These are phyloP conservation scores for Xerocomus amazonicus DNA, from an alignment of 1,284 basidiomycete genomes.

Conservation along the genomic window DNA sequence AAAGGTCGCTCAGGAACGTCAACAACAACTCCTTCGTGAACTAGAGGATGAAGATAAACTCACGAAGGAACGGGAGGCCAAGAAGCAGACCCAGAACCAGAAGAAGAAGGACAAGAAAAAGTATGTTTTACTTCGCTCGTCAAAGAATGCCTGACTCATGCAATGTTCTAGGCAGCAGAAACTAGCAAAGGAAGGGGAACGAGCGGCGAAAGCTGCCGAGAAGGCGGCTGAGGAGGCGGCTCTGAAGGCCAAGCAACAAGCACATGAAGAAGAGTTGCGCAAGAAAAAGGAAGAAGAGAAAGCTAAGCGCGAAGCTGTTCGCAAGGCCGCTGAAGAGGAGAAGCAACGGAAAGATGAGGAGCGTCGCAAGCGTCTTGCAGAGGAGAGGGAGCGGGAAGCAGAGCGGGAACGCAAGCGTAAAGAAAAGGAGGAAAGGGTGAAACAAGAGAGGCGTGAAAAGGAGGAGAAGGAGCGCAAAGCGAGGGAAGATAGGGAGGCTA, in stretches of 20 bases:
- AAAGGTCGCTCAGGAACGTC: slow-evolving; percentile 88
- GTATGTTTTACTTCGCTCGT: slow-evolving; percentile 39
- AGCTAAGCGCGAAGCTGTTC: slow-evolving; percentile 67
- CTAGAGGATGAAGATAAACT: slow-evolving; percentile 86
- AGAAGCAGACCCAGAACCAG: slow-evolving; percentile 95
- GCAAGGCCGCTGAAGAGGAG: slow-evolving; percentile 79
- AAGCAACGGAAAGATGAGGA: slow-evolving; percentile 75
- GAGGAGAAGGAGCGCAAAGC: slow-evolving; percentile 60
- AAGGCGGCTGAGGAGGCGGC: slow-evolving; percentile 79
- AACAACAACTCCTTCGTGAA: slow-evolving; percentile 82
- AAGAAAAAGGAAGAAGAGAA: slow-evolving; percentile 73
- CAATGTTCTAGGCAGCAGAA: slow-evolving; percentile 71
- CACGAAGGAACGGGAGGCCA: slow-evolving; percentile 82
- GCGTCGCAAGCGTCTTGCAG: slow-evolving; percentile 65
- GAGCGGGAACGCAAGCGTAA: slow-evolving; percentile 63
- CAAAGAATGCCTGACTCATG: slow-evolving; percentile 4
- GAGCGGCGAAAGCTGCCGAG: slow-evolving; percentile 74
- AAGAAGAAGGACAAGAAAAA: slow-evolving; percentile 98
- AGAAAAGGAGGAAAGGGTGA: slow-evolving; percentile 63
- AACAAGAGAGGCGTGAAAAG: slow-evolving; percentile 60
- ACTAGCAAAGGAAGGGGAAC: slow-evolving; percentile 88
- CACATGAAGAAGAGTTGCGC: slow-evolving; percentile 60
- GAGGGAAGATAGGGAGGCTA: slow-evolving; percentile 55
- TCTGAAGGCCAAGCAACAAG: slow-evolving; percentile 60
- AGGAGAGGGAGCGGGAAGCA: slow-evolving; percentile 61